Base-by-base conservation (phyloP, 2,329 filamentous ascomycete species). In the Orbilia javanica region DNA sequence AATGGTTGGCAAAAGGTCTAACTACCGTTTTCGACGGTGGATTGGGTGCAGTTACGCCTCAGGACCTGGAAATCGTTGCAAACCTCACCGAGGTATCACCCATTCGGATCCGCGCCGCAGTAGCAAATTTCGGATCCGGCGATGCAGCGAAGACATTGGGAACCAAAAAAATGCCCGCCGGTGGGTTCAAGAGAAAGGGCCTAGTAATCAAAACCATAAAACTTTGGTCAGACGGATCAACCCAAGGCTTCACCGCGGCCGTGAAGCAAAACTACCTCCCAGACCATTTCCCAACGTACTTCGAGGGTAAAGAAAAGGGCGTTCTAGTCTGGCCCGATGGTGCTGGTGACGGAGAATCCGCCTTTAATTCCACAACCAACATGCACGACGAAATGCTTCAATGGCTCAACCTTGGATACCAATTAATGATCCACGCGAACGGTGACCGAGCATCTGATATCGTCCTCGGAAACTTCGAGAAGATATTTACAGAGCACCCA, bases 401-500 rank as follows among this genome's bases (percentile, higher is more conserved):
- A 11, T 78, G 74, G 74, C 52, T 78, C 44, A 29, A 46, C 15
- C 46, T 52, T 6, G 74, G 74, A 15, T 78, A 78, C 18, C 74
- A 78, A 39, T 25, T 78, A 10, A 78, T 78, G 74, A 15, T 78
- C n/a, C 74, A 78, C 20, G 27, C 74, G 11, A 78, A 78, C 50
- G 74, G 74, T 15, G 74, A 78, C 34, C 52, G 34, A n/a, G 60
- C 74, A 7, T 67, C 74, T 1, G 39, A 78, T 22, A 46, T 78
- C n/a, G 74, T 78, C 22, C 31, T 78, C 5, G 62, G 66, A 31
- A 71, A 69, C 20, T 78, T 72, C 22, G 60, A 44, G n/a, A 53
- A 36, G 5, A 78, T 78, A 31, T 71, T 63, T 18, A 18, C 11
- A 6, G 6, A 53, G 15, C 64, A 72, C n/a, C 74, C 74, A 10